phyloP scores from a whole-genome alignment of 176 grass and related monocot species.

The Chrysopogon serrulatus region DNA sequence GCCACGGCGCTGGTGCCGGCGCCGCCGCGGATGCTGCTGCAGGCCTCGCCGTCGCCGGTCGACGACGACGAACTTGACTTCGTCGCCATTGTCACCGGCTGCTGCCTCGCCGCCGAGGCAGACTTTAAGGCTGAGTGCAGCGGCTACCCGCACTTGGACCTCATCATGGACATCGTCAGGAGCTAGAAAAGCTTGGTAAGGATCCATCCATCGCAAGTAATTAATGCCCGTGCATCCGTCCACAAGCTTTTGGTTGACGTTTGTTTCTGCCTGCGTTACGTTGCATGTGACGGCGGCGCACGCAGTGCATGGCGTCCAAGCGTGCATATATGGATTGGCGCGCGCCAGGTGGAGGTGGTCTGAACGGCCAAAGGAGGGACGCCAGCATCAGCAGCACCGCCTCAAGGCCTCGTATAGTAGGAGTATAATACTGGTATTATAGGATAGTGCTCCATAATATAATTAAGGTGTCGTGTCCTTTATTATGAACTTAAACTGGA shows the following conservation, averaged over 20 bases:
- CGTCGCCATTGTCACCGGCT: neutral
- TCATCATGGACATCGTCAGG: slow-evolving; percentile 31
- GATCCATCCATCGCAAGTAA: neutral
- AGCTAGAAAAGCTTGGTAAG: neutral
- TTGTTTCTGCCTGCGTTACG: neutral
- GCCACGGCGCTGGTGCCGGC: neutral
- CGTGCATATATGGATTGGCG: neutral
- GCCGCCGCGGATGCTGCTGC: neutral
- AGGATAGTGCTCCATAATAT: too few species aligned
- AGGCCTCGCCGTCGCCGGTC: neutral
- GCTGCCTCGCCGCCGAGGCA: neutral
- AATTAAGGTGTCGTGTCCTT: too few species aligned
- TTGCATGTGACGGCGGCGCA: neutral
- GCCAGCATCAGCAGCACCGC: neutral
- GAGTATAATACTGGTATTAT: too few species aligned
- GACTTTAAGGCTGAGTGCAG: neutral
- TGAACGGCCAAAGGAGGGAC: too few species aligned
- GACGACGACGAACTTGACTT: neutral
- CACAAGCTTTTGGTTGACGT: neutral
- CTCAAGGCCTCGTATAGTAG: too few species aligned
- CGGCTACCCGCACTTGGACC: slow-evolving; percentile 22
- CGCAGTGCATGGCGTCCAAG: neutral
- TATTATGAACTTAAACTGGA: too few species aligned
- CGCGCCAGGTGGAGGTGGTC: neutral
- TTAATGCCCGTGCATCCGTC: neutral